A percentile compares a stretch with the other conserved stretches of the same genome.
These are phyloP conservation scores for Talaromyces amestolkiae DNA, from an alignment of 2,329 filamentous ascomycete genomes.

Conservation along the genomic window DNA sequence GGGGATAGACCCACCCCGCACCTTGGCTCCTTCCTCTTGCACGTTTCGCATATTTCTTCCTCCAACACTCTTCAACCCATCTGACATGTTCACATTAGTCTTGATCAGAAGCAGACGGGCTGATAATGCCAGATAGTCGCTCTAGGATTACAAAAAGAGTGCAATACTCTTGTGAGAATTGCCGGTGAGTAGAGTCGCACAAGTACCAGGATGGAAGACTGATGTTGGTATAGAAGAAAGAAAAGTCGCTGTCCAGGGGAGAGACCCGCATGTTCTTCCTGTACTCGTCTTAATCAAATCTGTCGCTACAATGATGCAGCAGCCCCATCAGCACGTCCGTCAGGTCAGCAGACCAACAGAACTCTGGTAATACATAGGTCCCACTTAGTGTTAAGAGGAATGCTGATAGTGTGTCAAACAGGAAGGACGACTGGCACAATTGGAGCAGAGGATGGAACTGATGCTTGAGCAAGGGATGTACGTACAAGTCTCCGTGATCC, in stretches of 20 bases:
- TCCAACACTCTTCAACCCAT: no score
- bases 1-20: neutral
- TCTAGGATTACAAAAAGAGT: constrained; percentile 12
- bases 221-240: constrained; percentile 21
- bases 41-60: no score
- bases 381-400: neutral
- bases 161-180: constrained; percentile 21
- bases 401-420: neutral
- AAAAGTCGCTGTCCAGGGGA: constrained; percentile 27
- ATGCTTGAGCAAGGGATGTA: constrained; percentile 19
- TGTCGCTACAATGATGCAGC: constrained; percentile 21
- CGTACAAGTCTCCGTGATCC: neutral
- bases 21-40: neutral
- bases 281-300: constrained; percentile 22
- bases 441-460: constrained; percentile 21
- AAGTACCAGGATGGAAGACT: neutral
- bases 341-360: neutral
- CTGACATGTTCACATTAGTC: no score
- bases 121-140: constrained; percentile 8
- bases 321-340: neutral
- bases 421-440: constrained; percentile 19
- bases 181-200: constrained; percentile 20
- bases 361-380: neutral
- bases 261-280: constrained; percentile 25
- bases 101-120: no score